phyloP scores from a whole-genome alignment of 1,284 basidiomycete species.

The Fereydounia khargensis region DNA sequence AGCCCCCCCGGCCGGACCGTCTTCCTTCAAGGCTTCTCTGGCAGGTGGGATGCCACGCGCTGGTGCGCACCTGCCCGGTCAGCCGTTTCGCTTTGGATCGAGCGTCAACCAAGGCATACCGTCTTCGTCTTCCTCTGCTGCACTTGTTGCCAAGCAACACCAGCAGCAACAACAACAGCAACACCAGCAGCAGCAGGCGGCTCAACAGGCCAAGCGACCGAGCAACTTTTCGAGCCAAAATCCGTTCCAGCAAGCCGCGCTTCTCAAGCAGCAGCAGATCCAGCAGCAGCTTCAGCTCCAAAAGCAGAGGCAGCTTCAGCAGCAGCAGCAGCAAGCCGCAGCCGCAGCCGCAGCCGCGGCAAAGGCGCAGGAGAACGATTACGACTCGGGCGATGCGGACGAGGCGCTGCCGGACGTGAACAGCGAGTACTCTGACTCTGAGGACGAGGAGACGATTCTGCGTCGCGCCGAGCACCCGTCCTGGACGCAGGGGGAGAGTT shows the following conservation, averaged over 20 bases:
- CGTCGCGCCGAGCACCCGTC: slow-evolving; percentile 44
- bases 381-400: slow-evolving; percentile 9
- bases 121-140: too few relatives aligned
- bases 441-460: slow-evolving; percentile 48
- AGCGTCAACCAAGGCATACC: too few relatives aligned
- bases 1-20: too few relatives aligned
- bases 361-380: slow-evolving; percentile 13
- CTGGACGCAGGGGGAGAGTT: slow-evolving; percentile 48
- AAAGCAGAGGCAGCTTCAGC: slow-evolving; percentile 19
- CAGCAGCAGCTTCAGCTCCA: slow-evolving; percentile 8
- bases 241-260: slow-evolving; percentile 1
- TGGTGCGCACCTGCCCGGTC: too few relatives aligned
- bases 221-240: slow-evolving; percentile 4
- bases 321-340: slow-evolving; percentile 20
- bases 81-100: too few relatives aligned
- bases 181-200: slow-evolving; percentile 14
- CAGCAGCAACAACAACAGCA: slow-evolving; percentile 11
- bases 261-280: slow-evolving; percentile 3
- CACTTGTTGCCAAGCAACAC: slow-evolving; percentile 39
- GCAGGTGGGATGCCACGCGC: too few relatives aligned
- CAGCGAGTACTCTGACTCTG: slow-evolving; percentile 53
- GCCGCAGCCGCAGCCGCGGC: slow-evolving; percentile 9
- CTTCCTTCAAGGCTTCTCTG: too few relatives aligned
- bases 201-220: slow-evolving; percentile 1
- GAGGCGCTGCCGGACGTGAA: slow-evolving; percentile 42